Evolutionary conservation across 345 rosid species (phyloP), one percentile per base, ranked within the genome.

Genomic region (Citrus reticulata): DNA sequence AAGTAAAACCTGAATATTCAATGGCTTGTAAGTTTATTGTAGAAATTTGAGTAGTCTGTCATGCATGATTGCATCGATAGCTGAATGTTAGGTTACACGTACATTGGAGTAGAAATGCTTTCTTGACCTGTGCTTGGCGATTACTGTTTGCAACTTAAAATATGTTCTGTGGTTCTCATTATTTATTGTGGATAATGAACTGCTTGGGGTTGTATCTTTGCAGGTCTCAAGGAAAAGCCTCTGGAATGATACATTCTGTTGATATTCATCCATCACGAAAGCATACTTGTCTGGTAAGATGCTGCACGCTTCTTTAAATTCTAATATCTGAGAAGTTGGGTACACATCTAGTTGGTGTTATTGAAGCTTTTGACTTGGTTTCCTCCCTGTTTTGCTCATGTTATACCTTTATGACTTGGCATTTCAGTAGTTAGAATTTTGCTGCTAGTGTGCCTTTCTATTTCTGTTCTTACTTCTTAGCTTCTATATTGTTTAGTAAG

Each of bases 211-310:
- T 46, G n/a, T 78, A 63, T 58, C 79, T 17, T 82, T 86, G 82
- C 84, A 95, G 98, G 91, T 79, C 86, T 78, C 90, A 85, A 75
- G 97, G 92, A 49, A 88, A 77, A 81, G 82, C 84, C 73, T 87
- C 91, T 77, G 99, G 96, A 27, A 75, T 93, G 77, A 84, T 93
- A 16, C 98, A 93, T 81, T 93, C 98, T 1, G 77, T 95, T 82
- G 98, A 95, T 84, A 89, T 95, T 84, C 98, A 93, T 84, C 92
- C 96, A 70, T 95, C 97, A 2, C 83, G 97, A 66, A 95, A 95
- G 86, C 97, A 95, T 86, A 92, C 89, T 40, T 92, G 95, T 86
- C 85, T 92, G 84, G 99, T 95, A 85, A 84, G 91, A 75, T 35
- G 42, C 13, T 68, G 51, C 75, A 51, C 1, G 27, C 39, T 32